These are phyloP conservation scores for Ceratocystis alfenasii DNA, from an alignment of 2,329 filamentous ascomycete genomes.

Conservation along the genomic window DNA sequence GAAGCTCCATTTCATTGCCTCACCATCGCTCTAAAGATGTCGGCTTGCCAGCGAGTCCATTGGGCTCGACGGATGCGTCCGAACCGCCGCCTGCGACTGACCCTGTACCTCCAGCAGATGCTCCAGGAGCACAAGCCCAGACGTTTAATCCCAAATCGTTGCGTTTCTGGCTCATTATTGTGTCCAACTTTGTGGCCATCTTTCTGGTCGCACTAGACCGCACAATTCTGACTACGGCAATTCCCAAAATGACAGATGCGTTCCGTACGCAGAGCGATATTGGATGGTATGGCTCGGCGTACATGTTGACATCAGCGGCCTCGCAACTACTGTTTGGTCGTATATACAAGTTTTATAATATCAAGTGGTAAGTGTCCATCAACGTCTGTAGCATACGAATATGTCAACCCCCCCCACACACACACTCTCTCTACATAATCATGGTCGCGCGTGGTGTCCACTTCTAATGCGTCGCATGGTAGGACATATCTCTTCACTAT, in stretches of 20 bases:
- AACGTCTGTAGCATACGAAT: too few relatives aligned
- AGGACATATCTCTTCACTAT: constrained; percentile 37
- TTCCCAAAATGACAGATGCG: constrained; percentile 40
- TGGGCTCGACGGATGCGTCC: constrained; percentile 23
- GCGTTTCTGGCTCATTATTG: constrained; percentile 44
- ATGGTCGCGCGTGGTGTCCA: too few relatives aligned
- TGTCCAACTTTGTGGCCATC: constrained; percentile 43
- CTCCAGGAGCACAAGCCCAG: constrained; percentile 19
- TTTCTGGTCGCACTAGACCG: constrained; percentile 47
- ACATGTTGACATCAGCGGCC: constrained; percentile 48
- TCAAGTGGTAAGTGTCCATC: constrained; percentile 32
- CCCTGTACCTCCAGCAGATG: neutral
- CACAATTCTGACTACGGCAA: constrained; percentile 43
- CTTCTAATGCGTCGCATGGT: constrained; percentile 11
- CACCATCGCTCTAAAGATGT: neutral
- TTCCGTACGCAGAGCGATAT: constrained; percentile 45
- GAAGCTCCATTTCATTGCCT: neutral
- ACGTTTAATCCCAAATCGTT: constrained; percentile 42
- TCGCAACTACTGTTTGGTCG: constrained; percentile 40
- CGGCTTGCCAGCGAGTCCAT: neutral
- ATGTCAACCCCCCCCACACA: too few relatives aligned
- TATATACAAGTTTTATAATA: constrained; percentile 40
- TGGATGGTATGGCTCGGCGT: constrained; percentile 49
- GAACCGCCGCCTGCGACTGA: constrained; percentile 24
- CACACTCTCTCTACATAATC: too few relatives aligned